Percentiles rank a stretch among this genome's conserved stretches.
Conservation (phyloP, 176 grass and related monocot species). For the Oryza officinalis region DNA sequence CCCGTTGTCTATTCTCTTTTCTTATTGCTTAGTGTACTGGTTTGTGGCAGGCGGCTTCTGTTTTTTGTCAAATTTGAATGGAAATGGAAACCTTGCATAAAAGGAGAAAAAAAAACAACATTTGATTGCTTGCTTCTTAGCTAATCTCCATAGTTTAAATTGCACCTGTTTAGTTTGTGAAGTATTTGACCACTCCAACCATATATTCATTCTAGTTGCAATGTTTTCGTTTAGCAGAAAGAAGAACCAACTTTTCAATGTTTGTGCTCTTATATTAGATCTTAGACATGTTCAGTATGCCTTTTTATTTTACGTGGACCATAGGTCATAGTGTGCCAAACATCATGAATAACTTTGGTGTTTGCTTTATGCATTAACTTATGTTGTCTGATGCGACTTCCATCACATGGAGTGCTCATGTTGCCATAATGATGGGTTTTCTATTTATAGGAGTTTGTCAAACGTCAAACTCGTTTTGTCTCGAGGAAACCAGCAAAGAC, state of each 20-base stretch:
- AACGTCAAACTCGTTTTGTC: constrained; percentile 92
- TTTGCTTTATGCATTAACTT: constrained; percentile 3
- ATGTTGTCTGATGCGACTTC: background rate
- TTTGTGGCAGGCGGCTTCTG: background rate
- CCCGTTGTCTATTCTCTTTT: background rate
- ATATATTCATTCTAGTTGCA: background rate
- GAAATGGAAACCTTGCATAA: background rate
- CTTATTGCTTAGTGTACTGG: background rate
- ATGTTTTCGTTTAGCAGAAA: background rate
- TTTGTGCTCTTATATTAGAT: background rate
- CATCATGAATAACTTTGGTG: background rate
- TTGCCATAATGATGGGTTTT: constrained; percentile 15
- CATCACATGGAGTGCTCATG: background rate
- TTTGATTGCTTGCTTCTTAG: background rate
- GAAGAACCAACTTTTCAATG: background rate
- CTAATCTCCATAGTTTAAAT: background rate
- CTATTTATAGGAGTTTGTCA: constrained; percentile 70
- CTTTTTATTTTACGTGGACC: background rate
- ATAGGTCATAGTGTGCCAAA: background rate
- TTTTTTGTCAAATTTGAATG: background rate
- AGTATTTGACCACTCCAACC: background rate
- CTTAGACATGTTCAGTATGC: background rate
- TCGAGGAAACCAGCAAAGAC: constrained; percentile 76
- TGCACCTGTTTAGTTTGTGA: background rate
- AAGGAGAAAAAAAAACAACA: background rate